Conservation (phyloP, 192 early-diverging fungal genomes). For the Gigaspora rosea region DNA sequence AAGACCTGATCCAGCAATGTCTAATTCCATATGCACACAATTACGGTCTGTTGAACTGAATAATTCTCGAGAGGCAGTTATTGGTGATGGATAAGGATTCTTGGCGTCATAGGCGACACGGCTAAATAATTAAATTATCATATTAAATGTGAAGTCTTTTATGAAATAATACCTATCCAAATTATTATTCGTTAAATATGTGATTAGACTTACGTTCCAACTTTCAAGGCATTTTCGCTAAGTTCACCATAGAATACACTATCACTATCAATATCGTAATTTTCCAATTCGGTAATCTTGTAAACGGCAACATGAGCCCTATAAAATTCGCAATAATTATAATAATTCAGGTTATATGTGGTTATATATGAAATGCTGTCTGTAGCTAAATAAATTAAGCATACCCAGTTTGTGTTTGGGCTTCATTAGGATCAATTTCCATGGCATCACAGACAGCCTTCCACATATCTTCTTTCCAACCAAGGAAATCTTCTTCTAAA, state of each 20-base stretch:
- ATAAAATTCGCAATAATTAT: not conserved
- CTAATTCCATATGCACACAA: slow-evolving; percentile 94
- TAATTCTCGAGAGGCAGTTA: slow-evolving; percentile 64
- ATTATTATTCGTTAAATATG: not conserved
- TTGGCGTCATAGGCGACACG: slow-evolving; percentile 75
- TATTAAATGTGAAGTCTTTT: not conserved
- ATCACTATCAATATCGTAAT: slow-evolving; percentile 35
- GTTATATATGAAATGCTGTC: not conserved
- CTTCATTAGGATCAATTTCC: slow-evolving; percentile 58
- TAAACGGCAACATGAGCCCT: slow-evolving; percentile 52
- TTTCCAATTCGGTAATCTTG: slow-evolving; percentile 53
- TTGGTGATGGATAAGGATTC: slow-evolving; percentile 78
- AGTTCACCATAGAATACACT: slow-evolving; percentile 56
- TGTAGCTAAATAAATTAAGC: not conserved
- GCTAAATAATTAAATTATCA: slow-evolving; percentile 24
- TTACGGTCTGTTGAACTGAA: slow-evolving; percentile 74
- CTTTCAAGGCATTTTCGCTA: slow-evolving; percentile 42
- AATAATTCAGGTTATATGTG: slow-evolving; percentile 39
- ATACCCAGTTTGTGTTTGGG: not conserved
- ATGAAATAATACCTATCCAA: too few relatives aligned
- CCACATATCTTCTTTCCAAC: slow-evolving; percentile 91
- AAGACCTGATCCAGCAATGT: slow-evolving; percentile 77
- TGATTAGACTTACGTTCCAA: slow-evolving; percentile 40
- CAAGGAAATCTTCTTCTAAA: slow-evolving; percentile 94
- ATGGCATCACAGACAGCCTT: slow-evolving; percentile 73